A percentile compares a stretch with the other conserved stretches of the same genome.
Evolutionary conservation across 352 stramenopile genomes (phyloP).

Genomic region (Phytophthora rubi): DNA sequence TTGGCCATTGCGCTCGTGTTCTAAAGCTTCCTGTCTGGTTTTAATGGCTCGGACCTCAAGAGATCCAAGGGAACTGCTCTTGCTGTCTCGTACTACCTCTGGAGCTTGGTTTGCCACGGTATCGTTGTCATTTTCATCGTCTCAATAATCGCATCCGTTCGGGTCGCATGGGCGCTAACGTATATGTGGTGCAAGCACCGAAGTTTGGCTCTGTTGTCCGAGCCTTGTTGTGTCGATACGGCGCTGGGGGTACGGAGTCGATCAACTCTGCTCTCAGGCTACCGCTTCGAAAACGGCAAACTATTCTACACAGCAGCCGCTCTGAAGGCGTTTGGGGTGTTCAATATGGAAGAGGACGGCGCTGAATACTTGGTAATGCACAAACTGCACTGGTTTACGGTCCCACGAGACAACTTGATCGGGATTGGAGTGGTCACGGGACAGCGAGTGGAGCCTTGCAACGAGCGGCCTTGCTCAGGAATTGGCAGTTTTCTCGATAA

Average conservation of each 20-base stretch:
- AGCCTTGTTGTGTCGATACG: constrained; percentile 14
- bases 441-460: constrained; percentile 9
- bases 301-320: constrained; percentile 13
- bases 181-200: constrained; percentile 13
- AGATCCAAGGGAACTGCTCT: constrained; percentile 5
- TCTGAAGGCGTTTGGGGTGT: constrained; percentile 15
- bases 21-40: constrained; percentile 6
- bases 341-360: constrained; percentile 14
- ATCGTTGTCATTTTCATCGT: constrained; percentile 7
- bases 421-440: constrained; percentile 6
- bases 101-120: constrained; percentile 15
- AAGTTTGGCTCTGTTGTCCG: not conserved
- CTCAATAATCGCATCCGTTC: constrained; percentile 1
- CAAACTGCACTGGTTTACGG: constrained; percentile 17
- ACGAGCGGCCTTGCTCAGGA: constrained; percentile 11
- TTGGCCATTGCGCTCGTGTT: constrained; percentile 11
- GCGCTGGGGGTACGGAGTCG: constrained; percentile 1
- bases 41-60: constrained; percentile 14
- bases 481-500: constrained; percentile 15
- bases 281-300: not conserved
- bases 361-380: constrained; percentile 19
- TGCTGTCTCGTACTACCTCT: constrained; percentile 15
- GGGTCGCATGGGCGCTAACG: not conserved
- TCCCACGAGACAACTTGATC: constrained; percentile 7
- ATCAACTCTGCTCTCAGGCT: constrained; percentile 9